Evolutionary conservation across 2,329 filamentous ascomycete genomes (phyloP).

Genomic region (Tolypocladium pustulatum): DNA sequence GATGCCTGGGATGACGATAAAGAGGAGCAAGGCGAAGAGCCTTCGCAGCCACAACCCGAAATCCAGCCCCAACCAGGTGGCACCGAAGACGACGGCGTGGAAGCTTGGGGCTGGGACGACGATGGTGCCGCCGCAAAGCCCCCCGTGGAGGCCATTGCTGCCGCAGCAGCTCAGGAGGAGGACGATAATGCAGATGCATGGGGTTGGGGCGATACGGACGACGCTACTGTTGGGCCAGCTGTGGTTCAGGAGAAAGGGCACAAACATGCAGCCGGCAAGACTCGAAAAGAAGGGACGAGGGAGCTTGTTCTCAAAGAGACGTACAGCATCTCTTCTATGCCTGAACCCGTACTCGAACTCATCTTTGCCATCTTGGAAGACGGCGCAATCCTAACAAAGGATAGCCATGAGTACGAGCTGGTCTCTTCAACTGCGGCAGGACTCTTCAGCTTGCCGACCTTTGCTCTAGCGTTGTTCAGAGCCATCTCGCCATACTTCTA

Average conservation of each 20-base stretch:
- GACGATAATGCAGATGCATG: slow-evolving; percentile 57
- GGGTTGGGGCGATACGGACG: slow-evolving; percentile 69
- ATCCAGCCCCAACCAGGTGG: slow-evolving; percentile 4
- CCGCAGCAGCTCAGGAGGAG: slow-evolving; percentile 22
- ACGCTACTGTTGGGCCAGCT: slow-evolving; percentile 21
- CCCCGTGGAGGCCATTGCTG: slow-evolving; percentile 6
- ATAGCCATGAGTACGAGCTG: slow-evolving; percentile 38
- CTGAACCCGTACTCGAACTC: slow-evolving; percentile 62
- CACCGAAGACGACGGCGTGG: slow-evolving; percentile 35
- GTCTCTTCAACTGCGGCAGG: slow-evolving; percentile 59
- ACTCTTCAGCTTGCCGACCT: slow-evolving; percentile 60
- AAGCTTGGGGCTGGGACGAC: slow-evolving; percentile 81
- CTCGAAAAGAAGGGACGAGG: slow-evolving; percentile 28
- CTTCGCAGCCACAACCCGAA: slow-evolving; percentile 9
- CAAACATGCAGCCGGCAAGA: slow-evolving; percentile 5
- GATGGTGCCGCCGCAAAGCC: slow-evolving; percentile 30
- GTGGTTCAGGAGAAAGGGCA: slow-evolving; percentile 6
- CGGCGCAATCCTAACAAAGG: slow-evolving; percentile 47
- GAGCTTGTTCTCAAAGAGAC: slow-evolving; percentile 75
- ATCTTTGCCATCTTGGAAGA: slow-evolving; percentile 52
- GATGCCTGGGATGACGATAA: slow-evolving; percentile 70
- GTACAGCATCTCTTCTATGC: slow-evolving; percentile 82
- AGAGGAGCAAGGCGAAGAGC: slow-evolving; percentile 21
- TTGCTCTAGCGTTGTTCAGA: slow-evolving; percentile 68
- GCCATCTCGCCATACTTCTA: slow-evolving; percentile 70